Conservation (phyloP, 306 rosid species). For the Vigna unguiculata region DNA sequence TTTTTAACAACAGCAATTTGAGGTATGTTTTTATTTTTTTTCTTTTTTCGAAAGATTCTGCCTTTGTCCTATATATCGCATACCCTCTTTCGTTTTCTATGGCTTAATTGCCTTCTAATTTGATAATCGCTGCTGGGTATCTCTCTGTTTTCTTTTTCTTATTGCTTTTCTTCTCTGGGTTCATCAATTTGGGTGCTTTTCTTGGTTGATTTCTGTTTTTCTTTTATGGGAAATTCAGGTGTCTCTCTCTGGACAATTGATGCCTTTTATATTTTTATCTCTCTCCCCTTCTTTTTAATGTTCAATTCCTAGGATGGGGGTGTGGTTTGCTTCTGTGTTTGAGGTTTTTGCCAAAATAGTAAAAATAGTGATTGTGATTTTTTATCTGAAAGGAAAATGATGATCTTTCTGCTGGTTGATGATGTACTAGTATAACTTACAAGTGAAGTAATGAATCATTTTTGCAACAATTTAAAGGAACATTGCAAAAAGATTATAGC, state of each 20-base stretch:
- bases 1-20: constrained; percentile 34
- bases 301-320: not conserved
- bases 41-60: constrained; percentile 1
- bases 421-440: constrained; percentile 38
- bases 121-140: constrained; percentile 41
- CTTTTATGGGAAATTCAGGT: constrained; percentile 3
- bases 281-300: not conserved
- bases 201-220: constrained; percentile 1
- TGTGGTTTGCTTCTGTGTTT: constrained; percentile 32
- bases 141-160: not conserved
- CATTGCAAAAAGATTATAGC: not conserved
- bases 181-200: constrained; percentile 30
- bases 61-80: constrained; percentile 25
- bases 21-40: constrained; percentile 51
- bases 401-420: constrained; percentile 42
- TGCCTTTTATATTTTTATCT: not conserved
- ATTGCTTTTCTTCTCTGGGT: not conserved
- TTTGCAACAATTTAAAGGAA: constrained; percentile 32
- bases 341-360: constrained; percentile 10
- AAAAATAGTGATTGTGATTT: constrained; percentile 38
- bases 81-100: constrained; percentile 38
- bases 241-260: constrained; percentile 18
- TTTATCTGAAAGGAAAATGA: constrained; percentile 35
- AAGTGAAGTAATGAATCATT: constrained; percentile 40
- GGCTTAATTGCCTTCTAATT: constrained; percentile 37